Base-by-base conservation (phyloP, 2,329 filamentous ascomycete species). In the Epichloe gansuensis region DNA sequence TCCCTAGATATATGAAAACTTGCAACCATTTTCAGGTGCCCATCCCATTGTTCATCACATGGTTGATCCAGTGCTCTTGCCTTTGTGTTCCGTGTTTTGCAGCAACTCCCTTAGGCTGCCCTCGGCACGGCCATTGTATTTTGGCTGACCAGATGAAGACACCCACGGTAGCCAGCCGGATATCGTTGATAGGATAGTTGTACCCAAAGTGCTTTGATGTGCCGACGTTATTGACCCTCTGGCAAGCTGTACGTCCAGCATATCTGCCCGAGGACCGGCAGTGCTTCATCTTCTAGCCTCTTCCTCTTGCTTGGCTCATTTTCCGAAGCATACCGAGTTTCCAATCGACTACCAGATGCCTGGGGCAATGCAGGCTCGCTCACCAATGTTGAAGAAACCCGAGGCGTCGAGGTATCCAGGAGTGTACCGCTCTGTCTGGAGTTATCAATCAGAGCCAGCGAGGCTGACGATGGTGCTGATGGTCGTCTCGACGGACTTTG, bases 291-390 rank as follows among this genome's bases (percentile, higher is more conserved):
- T 13, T 35, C n/a, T 3, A 17, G 12, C n/a, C 7, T 5, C 28
- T 15, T 42, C 15, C 28, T 46, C 21, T 49, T 15, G n/a, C 43
- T 15, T 13, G 47, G 28, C 31, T 47, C 51, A 39, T 52, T 56
- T 52, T 13, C 59, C 51, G 35, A 17, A 6, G 65, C 61, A 8
- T 69, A 66, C 55, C 72, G 69, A 15, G 75, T 74, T 52, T 76
- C 70, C 1, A 79, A 65, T 50, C 77, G 71, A 51, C 69, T 76
- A 31, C 65, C 74, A 0, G 78, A 81, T 2, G 77, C 80, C 57
- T 79, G 75, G 1, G 80, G 78, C 17, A 72, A 62, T n/a, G 79
- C 77, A 4, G 75, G 80, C 50, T 77, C 73, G 58, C 80, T 74
- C 6, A 81, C 65, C 11, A 83, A 67, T 17, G 69, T 70, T 2